These are phyloP conservation scores for Ampelocalamus luodianensis DNA, from an alignment of 176 grass and related monocot species.

Conservation along the genomic window DNA sequence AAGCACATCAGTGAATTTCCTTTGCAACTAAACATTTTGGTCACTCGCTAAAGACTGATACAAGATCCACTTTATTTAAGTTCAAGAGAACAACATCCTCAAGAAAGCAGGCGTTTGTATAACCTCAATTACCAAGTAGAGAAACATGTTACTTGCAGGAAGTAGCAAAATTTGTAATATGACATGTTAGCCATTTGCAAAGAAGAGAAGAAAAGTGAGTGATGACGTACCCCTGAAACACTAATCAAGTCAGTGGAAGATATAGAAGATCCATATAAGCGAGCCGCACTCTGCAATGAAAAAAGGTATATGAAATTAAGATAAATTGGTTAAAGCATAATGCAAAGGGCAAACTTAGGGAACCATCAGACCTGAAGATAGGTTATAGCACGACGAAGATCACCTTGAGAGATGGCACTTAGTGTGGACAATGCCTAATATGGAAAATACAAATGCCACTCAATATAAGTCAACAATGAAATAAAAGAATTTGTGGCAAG, in stretches of 20 bases:
- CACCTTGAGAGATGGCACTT: conserved; percentile 91
- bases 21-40: conserved; percentile 16
- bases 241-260: conserved; percentile 87
- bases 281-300: conserved; percentile 87
- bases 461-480: conserved; percentile 39
- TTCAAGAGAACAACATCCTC: background rate
- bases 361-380: conserved; percentile 84
- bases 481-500: background rate
- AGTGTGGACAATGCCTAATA: conserved; percentile 78
- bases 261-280: conserved; percentile 88
- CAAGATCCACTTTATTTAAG: conserved; percentile 13
- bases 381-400: conserved; percentile 97
- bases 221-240: conserved; percentile 84
- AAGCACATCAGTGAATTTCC: background rate
- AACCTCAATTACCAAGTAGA: background rate
- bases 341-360: background rate
- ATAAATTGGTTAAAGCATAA: background rate
- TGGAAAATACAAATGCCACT: conserved; percentile 44
- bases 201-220: conserved; percentile 30
- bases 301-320: conserved; percentile 19
- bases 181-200: conserved; percentile 28
- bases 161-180: conserved; percentile 21
- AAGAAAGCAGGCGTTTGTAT: background rate
- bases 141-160: conserved; percentile 40
- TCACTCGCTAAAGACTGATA: background rate